Evolutionary conservation across 768 basidiomycete genomes (phyloP), one percentile per base, ranked within the genome.

Genomic region (Antrodiella citrinella): DNA sequence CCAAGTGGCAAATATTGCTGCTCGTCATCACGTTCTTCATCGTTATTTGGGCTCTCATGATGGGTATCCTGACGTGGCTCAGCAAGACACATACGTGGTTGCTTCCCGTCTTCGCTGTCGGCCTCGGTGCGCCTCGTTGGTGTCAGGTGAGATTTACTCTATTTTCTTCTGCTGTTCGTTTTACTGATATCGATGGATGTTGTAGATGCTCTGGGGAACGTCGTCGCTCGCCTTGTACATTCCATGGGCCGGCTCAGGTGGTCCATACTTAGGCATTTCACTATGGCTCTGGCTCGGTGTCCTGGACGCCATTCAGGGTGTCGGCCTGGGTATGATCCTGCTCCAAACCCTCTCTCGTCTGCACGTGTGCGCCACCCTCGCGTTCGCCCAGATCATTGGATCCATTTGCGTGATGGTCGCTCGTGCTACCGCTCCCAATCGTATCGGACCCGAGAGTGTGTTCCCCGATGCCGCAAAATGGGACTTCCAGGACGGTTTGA

Each of bases 201-300:
- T n/a, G n/a, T n/a, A n/a, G n/a, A 95, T 93, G 81, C 69, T 93
- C 44, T 96, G 93, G 93, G 92, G 93, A 59, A 93, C 91, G 7
- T 95, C 92, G 3, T 92, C 91, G 25, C 77, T 96, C 41, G 93
- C 90, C 3, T 69, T 93, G 13, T 96, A 95, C 63, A 85, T 96
- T 51, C 91, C 93, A 3, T 96, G 93, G 93, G 93, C 87, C 2
- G 91, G 93, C 10, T 62, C 62, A 10, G 81, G 75, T 3, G 93
- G 93, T 15, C 90, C 92, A 20, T 96, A 94, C 63, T 80, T 95
- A 49, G 91, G 91, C 40, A 78, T 91, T 23, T 86, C 85, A 22
- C 71, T 96, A 25, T 96, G 93, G 93, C 72, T 96, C 40, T 96
- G 93, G 93, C 76, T 96, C 9, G 93, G 93, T 60, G 93, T 96